A percentile compares a stretch with the other conserved stretches of the same genome.
phyloP scores from a whole-genome alignment of 2,329 filamentous ascomycete genomes.

The Fusarium sp. region DNA sequence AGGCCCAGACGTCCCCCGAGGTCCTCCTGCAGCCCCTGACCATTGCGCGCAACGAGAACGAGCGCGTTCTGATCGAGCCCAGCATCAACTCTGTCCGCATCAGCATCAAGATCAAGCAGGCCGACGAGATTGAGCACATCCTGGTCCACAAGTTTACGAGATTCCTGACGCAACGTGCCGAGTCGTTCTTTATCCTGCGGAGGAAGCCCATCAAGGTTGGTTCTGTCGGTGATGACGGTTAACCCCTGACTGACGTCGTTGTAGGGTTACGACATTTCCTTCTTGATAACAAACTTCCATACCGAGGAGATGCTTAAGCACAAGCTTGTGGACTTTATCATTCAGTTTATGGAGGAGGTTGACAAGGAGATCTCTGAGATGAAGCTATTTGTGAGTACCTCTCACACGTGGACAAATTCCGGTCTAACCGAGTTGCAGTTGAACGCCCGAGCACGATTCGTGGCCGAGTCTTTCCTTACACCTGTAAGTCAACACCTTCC shows the following conservation, averaged over 20 bases:
- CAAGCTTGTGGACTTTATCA: slow-evolving; percentile 98
- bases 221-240: slow-evolving; percentile 2
- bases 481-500: slow-evolving; percentile 69
- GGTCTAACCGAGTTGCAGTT: slow-evolving; percentile 66
- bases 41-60: slow-evolving; percentile 95
- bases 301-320: slow-evolving; percentile 99
- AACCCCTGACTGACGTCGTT: slow-evolving; percentile 36
- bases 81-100: slow-evolving; percentile 97
- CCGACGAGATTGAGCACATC: slow-evolving; percentile 98
- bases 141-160: slow-evolving; percentile 98
- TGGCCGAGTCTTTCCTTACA: slow-evolving; percentile 97
- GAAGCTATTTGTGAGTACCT: slow-evolving; percentile 93
- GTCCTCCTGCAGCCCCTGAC: slow-evolving; percentile 91
- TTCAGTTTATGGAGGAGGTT: slow-evolving; percentile 99
- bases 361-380: slow-evolving; percentile 99
- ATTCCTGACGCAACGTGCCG: slow-evolving; percentile 84
- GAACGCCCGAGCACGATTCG: slow-evolving; percentile 96
- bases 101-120: slow-evolving; percentile 99
- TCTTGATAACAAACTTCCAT: slow-evolving; percentile 98
- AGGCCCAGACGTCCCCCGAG: slow-evolving; percentile 92
- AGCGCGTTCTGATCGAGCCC: slow-evolving; percentile 95
- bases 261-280: slow-evolving; percentile 97
- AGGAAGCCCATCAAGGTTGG: slow-evolving; percentile 93
- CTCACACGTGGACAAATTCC: background rate
- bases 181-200: slow-evolving; percentile 95